Conservation (phyloP, 805 yeast species). For the Limtongozyma cylindracea region DNA sequence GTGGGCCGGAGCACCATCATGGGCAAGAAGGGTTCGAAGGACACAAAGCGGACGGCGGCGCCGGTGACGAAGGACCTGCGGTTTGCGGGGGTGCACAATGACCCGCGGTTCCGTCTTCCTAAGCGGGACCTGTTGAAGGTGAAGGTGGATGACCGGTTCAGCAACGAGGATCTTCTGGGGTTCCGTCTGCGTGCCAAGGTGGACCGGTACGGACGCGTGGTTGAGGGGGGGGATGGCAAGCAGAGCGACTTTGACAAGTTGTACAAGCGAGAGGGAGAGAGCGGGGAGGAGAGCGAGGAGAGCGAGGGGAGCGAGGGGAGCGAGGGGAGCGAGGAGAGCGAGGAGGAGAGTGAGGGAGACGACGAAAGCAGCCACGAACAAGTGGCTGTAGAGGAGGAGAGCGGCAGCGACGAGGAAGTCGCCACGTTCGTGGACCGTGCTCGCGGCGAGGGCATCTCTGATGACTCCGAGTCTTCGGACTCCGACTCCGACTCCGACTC, state of each 20-base stretch:
- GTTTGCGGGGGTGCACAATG: constrained; percentile 55
- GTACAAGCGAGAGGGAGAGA: constrained; percentile 6
- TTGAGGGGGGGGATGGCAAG: too few species aligned
- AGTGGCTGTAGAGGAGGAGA: constrained; percentile 3
- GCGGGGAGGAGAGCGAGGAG: constrained; percentile 7
- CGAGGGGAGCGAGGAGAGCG: too few species aligned
- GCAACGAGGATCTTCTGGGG: constrained; percentile 27
- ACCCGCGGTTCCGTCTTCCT: constrained; percentile 71
- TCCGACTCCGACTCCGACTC: constrained; percentile 14
- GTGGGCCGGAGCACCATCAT: too few species aligned
- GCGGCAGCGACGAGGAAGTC: constrained; percentile 4
- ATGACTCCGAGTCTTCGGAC: too few species aligned
- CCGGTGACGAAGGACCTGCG: too few species aligned
- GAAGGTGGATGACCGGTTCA: constrained; percentile 66
- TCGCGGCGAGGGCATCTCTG: constrained; percentile 38
- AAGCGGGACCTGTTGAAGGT: constrained; percentile 44
- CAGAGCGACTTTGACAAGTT: too few species aligned
- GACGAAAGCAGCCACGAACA: constrained; percentile 1
- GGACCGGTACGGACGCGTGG: constrained; percentile 86
- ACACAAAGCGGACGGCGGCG: too few species aligned
- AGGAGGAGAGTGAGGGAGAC: constrained; percentile 4
- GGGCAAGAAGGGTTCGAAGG: too few species aligned
- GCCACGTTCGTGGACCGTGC: constrained; percentile 23
- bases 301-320: constrained; percentile 6
- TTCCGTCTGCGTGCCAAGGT: constrained; percentile 36